A percentile compares a stretch with the other conserved stretches of the same genome.
These are phyloP conservation scores for Colletotrichum scovillei DNA, from an alignment of 2,329 filamentous ascomycete species.

Conservation along the genomic window DNA sequence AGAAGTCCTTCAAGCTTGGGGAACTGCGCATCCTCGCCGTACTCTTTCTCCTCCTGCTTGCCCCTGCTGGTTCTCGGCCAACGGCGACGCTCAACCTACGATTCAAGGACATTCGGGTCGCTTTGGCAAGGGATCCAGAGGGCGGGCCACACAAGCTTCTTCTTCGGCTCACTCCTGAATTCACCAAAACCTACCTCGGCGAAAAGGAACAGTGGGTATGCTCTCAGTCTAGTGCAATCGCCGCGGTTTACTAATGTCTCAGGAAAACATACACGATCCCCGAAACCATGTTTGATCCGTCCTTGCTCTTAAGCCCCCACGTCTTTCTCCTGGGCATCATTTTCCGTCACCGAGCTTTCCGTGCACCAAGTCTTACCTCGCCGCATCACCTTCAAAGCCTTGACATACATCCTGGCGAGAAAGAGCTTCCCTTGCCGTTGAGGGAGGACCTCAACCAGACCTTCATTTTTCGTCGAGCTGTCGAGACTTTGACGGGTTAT, in stretches of 20 bases:
- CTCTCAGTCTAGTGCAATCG: background rate
- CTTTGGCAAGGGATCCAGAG: background rate
- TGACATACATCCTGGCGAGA: background rate
- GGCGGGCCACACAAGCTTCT: conserved; percentile 31
- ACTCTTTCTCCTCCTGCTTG: conserved; percentile 40
- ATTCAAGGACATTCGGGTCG: no score
- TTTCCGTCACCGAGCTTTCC: background rate
- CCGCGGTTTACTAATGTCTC: background rate
- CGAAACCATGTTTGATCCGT: background rate
- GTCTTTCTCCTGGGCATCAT: background rate
- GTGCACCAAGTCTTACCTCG: background rate
- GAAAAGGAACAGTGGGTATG: background rate
- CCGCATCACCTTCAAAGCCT: background rate
- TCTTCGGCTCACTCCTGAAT: conserved; percentile 36
- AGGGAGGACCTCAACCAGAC: background rate
- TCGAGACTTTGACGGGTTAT: conserved; percentile 45
- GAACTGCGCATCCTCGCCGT: conserved; percentile 39
- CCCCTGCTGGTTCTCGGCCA: conserved; percentile 29
- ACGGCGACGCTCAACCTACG: fast-evolving
- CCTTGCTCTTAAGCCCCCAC: background rate
- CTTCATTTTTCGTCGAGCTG: conserved; percentile 34
- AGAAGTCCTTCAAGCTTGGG: conserved; percentile 40
- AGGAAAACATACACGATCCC: background rate
- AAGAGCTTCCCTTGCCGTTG: background rate
- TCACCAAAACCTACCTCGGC: conserved; percentile 42